Percentiles rank a stretch among this genome's conserved stretches.
Conservation (phyloP, 257 asterid genomes). For the Misopates orontium region DNA sequence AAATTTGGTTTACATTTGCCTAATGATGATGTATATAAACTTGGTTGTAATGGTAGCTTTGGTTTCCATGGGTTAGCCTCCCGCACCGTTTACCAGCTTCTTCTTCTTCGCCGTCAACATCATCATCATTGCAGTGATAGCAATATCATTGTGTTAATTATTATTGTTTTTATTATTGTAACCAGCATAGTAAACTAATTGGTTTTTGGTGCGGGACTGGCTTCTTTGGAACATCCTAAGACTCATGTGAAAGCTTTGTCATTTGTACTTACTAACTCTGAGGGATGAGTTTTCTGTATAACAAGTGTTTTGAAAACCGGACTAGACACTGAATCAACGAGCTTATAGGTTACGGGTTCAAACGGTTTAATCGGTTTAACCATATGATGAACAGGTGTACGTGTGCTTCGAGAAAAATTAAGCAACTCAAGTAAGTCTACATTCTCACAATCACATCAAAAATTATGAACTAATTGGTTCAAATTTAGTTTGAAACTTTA, state of each 20-base stretch:
- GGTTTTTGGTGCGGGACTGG: slow-evolving; percentile 28
- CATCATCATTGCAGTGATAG: not conserved
- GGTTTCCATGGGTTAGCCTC: slow-evolving; percentile 29
- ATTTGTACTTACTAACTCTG: not conserved
- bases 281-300: slow-evolving; percentile 19
- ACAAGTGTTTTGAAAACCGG: too few species aligned
- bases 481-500: too few species aligned
- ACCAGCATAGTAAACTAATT: not conserved
- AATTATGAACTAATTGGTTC: too few species aligned
- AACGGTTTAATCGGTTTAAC: too few species aligned
- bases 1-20: slow-evolving; percentile 1
- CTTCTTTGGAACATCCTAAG: slow-evolving; percentile 25
- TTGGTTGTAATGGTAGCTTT: slow-evolving; percentile 18
- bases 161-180: slow-evolving; percentile 23
- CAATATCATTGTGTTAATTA: not conserved
- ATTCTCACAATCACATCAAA: too few species aligned
- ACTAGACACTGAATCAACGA: too few species aligned
- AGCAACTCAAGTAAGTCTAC: too few species aligned
- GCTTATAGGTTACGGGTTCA: too few species aligned
- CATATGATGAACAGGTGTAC: too few species aligned
- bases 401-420: too few species aligned
- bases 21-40: slow-evolving; percentile 19
- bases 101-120: slow-evolving; percentile 1
- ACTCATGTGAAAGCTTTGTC: not conserved
- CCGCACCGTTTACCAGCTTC: not conserved